Base-by-base conservation (phyloP, 2,329 filamentous ascomycete species). In the Tolypocladium ovalisporum region DNA sequence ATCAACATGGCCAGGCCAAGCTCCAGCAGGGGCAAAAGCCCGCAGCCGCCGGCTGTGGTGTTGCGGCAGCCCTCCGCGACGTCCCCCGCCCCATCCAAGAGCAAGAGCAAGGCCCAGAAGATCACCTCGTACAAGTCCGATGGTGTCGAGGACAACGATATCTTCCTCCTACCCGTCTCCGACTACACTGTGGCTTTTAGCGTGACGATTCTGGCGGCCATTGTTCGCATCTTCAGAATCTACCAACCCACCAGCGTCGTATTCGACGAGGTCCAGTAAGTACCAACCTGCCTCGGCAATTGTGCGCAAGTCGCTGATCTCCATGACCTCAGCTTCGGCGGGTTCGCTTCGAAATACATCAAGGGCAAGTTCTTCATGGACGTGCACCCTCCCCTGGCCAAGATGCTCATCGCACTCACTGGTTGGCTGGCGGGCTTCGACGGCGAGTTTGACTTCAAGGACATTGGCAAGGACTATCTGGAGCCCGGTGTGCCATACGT, bases 281-380 rank as follows among this genome's bases (percentile, higher is more conserved):
- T 85, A 53, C n/a, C 58, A 29, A 32, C 39, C 54, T 52, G 56
- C 55, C 57, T 34, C 42, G 53, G 10, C 3, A 8, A n/a, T 32
- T 47, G 53, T 52, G 32, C 22, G 19, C 19, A 8, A 52, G 52
- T 12, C 37, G 56, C 64, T 66, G 60, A 65, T 58, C 17, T n/a
- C 47, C 54, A 32, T 60, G 62, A 54, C 32, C 62, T 63, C 68
- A 96, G 91, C 76, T 99, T 99, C 73, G 94, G 94, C 72, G 94
- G 94, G 54, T 99, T 99, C 71, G 94, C 94, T 63, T 90, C 89
- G 66, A 99, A 99, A 75, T 99, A 99, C 74, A 97, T 99, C 81
- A 97, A 99, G 80, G 94, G 94, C 68, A 88, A 82, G 71, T 99
- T 99, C 82, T 99, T 99, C 75, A 99, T 99, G 94, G 94, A 99